phyloP scores from a whole-genome alignment of 257 asterid genomes.

The Nemophila menziesii region DNA sequence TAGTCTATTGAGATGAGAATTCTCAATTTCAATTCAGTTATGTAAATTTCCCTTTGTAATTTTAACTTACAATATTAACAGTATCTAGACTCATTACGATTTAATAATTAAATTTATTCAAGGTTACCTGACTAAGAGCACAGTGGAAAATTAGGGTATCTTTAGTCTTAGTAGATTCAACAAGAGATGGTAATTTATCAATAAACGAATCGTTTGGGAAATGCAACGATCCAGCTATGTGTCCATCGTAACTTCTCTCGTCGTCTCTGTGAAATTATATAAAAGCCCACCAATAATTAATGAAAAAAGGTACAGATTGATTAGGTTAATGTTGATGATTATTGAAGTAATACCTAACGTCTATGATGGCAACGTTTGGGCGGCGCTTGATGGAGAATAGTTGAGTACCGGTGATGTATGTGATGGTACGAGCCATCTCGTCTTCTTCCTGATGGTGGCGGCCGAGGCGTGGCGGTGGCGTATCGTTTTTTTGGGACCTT shows the following conservation, averaged over 20 bases:
- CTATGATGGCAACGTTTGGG: conserved; percentile 66
- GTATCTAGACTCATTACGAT: background rate
- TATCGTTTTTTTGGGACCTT: too few relatives aligned
- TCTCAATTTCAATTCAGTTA: too few relatives aligned
- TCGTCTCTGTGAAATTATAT: conserved; percentile 44
- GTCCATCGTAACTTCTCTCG: conserved; percentile 88
- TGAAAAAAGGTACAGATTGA: background rate
- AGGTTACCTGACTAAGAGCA: conserved; percentile 88
- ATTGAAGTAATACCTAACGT: conserved; percentile 47
- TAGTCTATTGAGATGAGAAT: too few relatives aligned
- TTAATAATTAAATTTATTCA: background rate
- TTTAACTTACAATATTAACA: too few relatives aligned
- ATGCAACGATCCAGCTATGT: conserved; percentile 88
- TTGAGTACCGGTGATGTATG: conserved; percentile 67
- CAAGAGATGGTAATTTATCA: conserved; percentile 55
- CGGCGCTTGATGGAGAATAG: conserved; percentile 51
- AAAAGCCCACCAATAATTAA: background rate
- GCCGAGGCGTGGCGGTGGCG: too few relatives aligned
- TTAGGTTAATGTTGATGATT: background rate
- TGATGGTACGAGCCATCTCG: conserved; percentile 59
- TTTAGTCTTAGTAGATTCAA: conserved; percentile 62
- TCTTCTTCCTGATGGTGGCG: background rate
- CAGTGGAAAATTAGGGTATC: conserved; percentile 94
- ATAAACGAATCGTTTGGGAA: conserved; percentile 61
- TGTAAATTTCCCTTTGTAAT: too few relatives aligned